These are phyloP conservation scores for Fusarium piperis DNA, from an alignment of 2,329 filamentous ascomycete genomes.

Conservation along the genomic window DNA sequence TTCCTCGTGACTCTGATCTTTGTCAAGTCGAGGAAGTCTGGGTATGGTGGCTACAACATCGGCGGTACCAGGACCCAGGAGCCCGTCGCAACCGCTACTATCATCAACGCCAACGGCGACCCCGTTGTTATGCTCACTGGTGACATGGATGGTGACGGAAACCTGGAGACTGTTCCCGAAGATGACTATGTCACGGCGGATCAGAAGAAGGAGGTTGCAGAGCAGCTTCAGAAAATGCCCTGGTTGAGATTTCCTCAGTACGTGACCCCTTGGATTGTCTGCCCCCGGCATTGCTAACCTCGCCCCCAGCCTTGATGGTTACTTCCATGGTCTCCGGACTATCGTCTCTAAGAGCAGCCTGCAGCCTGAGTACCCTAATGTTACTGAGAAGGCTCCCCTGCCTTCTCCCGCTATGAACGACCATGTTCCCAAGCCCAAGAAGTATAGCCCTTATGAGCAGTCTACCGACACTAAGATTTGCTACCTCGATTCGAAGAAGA, in stretches of 20 bases:
- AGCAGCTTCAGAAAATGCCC: conserved; percentile 48
- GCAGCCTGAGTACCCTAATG: conserved; percentile 76
- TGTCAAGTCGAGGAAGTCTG: conserved; percentile 47
- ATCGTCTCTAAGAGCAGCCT: conserved; percentile 72
- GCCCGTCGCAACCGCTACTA: conserved; percentile 40
- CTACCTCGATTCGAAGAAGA: conserved; percentile 69
- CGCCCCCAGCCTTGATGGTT: conserved; percentile 74
- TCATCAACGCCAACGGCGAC: conserved; percentile 40
- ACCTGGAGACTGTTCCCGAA: conserved; percentile 38
- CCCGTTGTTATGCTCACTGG: conserved; percentile 43
- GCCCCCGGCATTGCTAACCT: conserved; percentile 20
- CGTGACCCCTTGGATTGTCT: conserved; percentile 18
- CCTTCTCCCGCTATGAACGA: conserved; percentile 47
- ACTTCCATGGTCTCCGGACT: conserved; percentile 80
- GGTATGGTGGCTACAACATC: conserved; percentile 41
- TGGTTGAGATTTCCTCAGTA: conserved; percentile 55
- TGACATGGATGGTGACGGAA: conserved; percentile 43
- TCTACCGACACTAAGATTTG: conserved; percentile 67
- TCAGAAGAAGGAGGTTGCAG: conserved; percentile 42
- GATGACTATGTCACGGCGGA: conserved; percentile 43
- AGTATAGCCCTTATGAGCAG: conserved; percentile 76
- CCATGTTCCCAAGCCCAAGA: conserved; percentile 55
- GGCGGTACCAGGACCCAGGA: conserved; percentile 36
- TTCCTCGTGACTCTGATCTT: conserved; percentile 54
- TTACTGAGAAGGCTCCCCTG: conserved; percentile 46